Evolutionary conservation across 768 basidiomycete species (phyloP), one percentile per base, ranked within the genome.

Genomic region (Clathrus columnatus): DNA sequence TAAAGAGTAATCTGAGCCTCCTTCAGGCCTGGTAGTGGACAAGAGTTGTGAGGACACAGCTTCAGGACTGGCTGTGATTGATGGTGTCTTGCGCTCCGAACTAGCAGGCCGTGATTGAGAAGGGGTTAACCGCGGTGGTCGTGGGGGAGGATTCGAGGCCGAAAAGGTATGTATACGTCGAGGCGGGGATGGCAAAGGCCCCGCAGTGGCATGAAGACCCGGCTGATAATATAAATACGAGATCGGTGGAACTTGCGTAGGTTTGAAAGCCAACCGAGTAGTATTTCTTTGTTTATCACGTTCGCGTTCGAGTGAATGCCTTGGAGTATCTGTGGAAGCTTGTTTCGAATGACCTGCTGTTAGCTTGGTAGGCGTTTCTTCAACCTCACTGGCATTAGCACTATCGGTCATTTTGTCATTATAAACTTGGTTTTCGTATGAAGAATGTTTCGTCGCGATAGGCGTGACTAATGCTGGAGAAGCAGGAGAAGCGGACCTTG

Each of bases 161-260:
- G 54, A 32, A 26, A 59, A 29, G 36, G 36, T 14, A n/a, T 36
- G n/a, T 23, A 59, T 59, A 20, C 52, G 50, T 56, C 81, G 73
- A 2, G 86, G 84, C 7, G 85, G 85, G 28, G 80, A 79, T 26
- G 87, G 85, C 57, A 85, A 73, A 47, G 87, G 86, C 4, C 85
- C 84, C 42, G 85, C 86, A 21, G 77, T 86, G 6, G 84, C 74
- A 67, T 89, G 83, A 1, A 83, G 62, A 48, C 79, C 77, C 73
- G 61, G 41, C 24, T 60, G 57, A 41, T 56, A 59, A 59, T 57
- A 48, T 56, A 62, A 46, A 51, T 58, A 56, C 17, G 51, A 50
- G 4, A n/a, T 42, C 16, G 18, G 44, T 16, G 18, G 28, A 29
- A 48, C 24, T 36, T 43, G 59, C 45, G 52, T 42, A 4, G 56